Evolutionary conservation across 192 early-diverging fungal species (phyloP), one percentile per base, ranked within the genome.

Genomic region (Pilobolus umbonatus): DNA sequence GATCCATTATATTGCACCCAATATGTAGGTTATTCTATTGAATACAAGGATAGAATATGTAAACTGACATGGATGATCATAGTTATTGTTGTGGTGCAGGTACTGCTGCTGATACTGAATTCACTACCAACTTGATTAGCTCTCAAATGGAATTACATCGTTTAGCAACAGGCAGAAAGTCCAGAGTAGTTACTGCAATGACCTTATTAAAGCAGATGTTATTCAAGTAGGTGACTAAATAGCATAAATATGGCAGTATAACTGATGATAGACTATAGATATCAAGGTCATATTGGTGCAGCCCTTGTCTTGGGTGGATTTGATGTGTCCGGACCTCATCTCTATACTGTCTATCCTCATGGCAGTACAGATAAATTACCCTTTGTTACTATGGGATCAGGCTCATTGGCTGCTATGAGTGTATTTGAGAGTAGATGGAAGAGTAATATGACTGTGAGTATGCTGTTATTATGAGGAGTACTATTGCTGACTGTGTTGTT

Each of bases 21-120:
- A 99, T 76, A 94, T 95, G 84, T 88, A 67, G 48, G 62, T 15
- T 25, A 34, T 21, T 60, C 2, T 36, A 25, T 26, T 10, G n/a
- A n/a, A n/a, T n/a, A n/a, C n/a, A n/a, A n/a, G n/a, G n/a, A n/a
- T n/a, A n/a, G n/a, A 22, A 53, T 24, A 35, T 38, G 8, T 17
- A 35, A 9, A 51, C 29, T 53, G 17, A 35, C 29, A 1, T 53
- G 1, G 15, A 19, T 44, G 7, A 21, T 14, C 9, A 24, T 49
- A 73, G 71, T 25, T 73, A 96, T 80, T 97, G 95, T 76, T 93
- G 93, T 67, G 95, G 96, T 56, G 96, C 95, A 24, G 95, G 96
- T 63, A 99, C 96, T 14, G 96, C 96, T n/a, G 96, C 96, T 22
- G 96, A 99, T 79, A 96, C 95, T 25, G 92, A 95, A 70, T 92